These are phyloP conservation scores for Lagerstroemia speciosa DNA, from an alignment of 345 rosid genomes.

Conservation along the genomic window DNA sequence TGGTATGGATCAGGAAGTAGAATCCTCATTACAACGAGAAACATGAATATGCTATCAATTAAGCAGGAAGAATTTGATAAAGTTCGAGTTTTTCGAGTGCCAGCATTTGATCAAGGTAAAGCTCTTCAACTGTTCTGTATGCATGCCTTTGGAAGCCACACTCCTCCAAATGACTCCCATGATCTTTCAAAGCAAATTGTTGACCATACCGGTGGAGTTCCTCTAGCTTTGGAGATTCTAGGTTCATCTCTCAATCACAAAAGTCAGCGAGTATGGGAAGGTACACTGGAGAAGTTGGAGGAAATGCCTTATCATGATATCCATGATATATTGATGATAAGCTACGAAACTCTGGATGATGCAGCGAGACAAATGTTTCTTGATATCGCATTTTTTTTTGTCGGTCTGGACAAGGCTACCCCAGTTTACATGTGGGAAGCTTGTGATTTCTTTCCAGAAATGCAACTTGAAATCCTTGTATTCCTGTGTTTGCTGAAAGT, in stretches of 20 bases:
- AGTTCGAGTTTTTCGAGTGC: neutral
- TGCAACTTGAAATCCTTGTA: neutral
- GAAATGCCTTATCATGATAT: neutral
- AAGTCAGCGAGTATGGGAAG: neutral
- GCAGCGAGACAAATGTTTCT: neutral
- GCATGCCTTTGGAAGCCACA: neutral
- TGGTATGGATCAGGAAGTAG: constrained; percentile 3
- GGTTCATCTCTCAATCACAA: neutral
- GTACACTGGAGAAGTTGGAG: neutral
- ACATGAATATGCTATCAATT: neutral
- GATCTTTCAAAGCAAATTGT: neutral
- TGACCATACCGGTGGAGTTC: neutral
- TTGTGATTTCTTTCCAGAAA: neutral
- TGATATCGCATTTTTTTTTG: neutral
- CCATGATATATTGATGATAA: neutral
- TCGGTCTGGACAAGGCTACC: neutral
- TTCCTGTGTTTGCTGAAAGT: neutral
- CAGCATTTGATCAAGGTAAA: neutral
- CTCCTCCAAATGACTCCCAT: neutral
- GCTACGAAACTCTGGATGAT: neutral
- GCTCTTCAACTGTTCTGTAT: neutral
- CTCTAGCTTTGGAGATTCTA: constrained; percentile 1
- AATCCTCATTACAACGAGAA: constrained; percentile 7
- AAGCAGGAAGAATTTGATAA: neutral
- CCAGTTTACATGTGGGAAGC: neutral